Evolutionary conservation across 257 asterid genomes (phyloP).

Genomic region (Nicotiana tabacum): DNA sequence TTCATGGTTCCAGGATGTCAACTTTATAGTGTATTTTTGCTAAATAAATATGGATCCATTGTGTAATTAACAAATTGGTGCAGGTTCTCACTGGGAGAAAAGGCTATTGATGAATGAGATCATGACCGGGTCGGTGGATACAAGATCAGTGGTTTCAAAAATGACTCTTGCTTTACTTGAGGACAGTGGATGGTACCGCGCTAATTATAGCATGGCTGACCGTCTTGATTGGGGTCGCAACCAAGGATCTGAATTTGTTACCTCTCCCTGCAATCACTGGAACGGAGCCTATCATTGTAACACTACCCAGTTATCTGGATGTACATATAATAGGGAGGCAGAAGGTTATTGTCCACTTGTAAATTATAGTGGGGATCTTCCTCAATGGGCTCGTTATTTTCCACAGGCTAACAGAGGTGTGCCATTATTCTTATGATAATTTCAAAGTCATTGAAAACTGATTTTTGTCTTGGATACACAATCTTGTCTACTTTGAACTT

Average conservation of each 20-base stretch:
- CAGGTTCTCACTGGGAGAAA: conserved; percentile 99
- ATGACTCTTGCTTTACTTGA: conserved; percentile 95
- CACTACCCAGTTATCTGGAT: conserved; percentile 85
- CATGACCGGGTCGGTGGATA: conserved; percentile 98
- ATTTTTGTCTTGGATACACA: neutral
- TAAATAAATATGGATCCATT: neutral
- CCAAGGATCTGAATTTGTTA: conserved; percentile 87
- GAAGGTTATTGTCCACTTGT: conserved; percentile 96
- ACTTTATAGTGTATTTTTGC: neutral
- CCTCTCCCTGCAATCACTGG: conserved; percentile 83
- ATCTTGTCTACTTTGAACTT: neutral
- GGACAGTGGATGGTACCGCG: conserved; percentile 96
- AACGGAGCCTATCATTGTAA: conserved; percentile 91
- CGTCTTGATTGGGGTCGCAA: conserved; percentile 92
- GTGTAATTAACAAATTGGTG: conserved; percentile 11
- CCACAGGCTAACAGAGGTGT: conserved; percentile 85
- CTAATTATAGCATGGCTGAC: conserved; percentile 89
- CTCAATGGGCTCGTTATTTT: conserved; percentile 92
- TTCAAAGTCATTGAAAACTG: neutral
- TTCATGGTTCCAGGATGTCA: neutral
- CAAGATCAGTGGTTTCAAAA: conserved; percentile 89
- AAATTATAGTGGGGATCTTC: conserved; percentile 88
- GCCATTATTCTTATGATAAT: neutral
- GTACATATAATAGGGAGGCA: conserved; percentile 92
- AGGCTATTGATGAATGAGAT: conserved; percentile 94